phyloP scores from a whole-genome alignment of 768 basidiomycete genomes.

The Hygrocybe punicea region DNA sequence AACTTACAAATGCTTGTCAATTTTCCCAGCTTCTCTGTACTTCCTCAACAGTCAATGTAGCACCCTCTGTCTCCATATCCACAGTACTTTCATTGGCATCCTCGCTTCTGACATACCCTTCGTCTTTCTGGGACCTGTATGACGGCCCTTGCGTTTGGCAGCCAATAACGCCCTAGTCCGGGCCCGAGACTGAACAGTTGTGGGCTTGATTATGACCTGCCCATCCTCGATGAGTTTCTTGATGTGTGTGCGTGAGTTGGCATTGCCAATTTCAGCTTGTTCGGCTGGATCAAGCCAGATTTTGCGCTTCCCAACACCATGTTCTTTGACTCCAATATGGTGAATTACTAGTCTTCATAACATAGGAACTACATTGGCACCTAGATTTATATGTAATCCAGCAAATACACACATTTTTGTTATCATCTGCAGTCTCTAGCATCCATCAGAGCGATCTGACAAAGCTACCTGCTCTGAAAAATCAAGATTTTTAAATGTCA shows the following conservation, averaged over 20 bases:
- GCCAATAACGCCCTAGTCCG: slow-evolving; percentile 90
- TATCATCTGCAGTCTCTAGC: too few species aligned
- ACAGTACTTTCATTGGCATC: too few species aligned
- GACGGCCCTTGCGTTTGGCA: slow-evolving; percentile 97
- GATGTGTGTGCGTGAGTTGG: slow-evolving; percentile 97
- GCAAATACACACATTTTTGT: too few species aligned
- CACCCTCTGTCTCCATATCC: slow-evolving; percentile 95
- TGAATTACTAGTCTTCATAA: too few species aligned
- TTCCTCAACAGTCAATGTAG: slow-evolving; percentile 92
- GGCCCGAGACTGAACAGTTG: slow-evolving; percentile 93
- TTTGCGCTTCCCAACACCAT: slow-evolving; percentile 94
- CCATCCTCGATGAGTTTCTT: slow-evolving; percentile 99
- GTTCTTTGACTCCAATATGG: too few species aligned
- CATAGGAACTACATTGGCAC: too few species aligned
- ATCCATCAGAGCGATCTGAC: too few species aligned
- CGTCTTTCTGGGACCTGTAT: slow-evolving; percentile 97
- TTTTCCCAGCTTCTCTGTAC: slow-evolving; percentile 99
- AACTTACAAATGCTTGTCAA: slow-evolving; percentile 96
- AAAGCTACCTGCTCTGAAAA: too few species aligned
- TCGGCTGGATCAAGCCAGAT: slow-evolving; percentile 99
- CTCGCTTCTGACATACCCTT: slow-evolving; percentile 99
- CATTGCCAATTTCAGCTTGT: slow-evolving; percentile 96
- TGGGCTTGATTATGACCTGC: slow-evolving; percentile 90
- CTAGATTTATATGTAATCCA: too few species aligned
- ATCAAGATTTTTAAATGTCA: too few species aligned